phyloP scores from a whole-genome alignment of 805 yeast genomes.

The Metschnikowia vanudenii region DNA sequence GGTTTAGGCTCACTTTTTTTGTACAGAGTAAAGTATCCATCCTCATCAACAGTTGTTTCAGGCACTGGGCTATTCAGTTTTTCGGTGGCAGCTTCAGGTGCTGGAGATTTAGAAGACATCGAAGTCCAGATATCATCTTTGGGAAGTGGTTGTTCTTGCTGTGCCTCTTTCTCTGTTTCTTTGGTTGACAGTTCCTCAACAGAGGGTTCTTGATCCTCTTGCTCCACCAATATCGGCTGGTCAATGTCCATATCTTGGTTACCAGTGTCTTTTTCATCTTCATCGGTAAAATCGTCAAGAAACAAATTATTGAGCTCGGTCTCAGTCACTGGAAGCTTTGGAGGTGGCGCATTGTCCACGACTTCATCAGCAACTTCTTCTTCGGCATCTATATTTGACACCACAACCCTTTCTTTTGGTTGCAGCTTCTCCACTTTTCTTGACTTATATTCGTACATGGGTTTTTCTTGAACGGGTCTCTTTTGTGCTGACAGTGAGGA shows the following conservation, averaged over 20 bases:
- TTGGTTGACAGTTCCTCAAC: not conserved
- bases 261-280: constrained; percentile 6
- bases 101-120: constrained; percentile 3
- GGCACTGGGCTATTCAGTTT: not conserved
- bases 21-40: constrained; percentile 48
- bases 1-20: constrained; percentile 18
- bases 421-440: constrained; percentile 31
- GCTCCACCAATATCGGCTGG: constrained; percentile 17
- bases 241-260: constrained; percentile 11
- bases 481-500: not conserved
- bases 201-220: not conserved
- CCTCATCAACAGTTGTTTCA: constrained; percentile 40
- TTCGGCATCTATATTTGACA: constrained; percentile 22
- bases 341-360: not conserved
- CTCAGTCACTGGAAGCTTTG: constrained; percentile 4
- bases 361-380: constrained; percentile 4
- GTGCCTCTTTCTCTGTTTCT: not conserved
- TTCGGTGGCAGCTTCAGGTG: not conserved
- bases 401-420: constrained; percentile 38
- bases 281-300: constrained; percentile 21
- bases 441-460: constrained; percentile 32
- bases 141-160: not conserved
- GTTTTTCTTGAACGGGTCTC: constrained; percentile 2
- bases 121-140: constrained; percentile 7
- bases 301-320: constrained; percentile 16